Conservation (phyloP, 768 basidiomycete genomes). For the Calocybe cyanea region DNA sequence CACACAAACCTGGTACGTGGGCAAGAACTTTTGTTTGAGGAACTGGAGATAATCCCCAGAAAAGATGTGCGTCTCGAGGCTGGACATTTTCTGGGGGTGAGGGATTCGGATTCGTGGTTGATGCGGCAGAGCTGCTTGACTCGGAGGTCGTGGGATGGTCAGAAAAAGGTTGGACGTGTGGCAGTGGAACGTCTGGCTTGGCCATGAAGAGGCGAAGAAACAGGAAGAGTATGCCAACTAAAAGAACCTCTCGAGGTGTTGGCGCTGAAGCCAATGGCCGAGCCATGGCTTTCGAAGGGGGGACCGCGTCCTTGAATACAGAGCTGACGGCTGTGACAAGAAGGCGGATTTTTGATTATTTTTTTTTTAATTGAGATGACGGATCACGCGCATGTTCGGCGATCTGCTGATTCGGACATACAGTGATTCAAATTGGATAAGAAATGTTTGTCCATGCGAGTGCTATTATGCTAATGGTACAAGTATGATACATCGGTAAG, state of each 20-base stretch:
- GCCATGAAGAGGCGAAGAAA: slow-evolving; percentile 43
- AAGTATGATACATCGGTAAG: too few species aligned
- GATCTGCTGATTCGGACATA: too few species aligned
- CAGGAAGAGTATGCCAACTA: slow-evolving; percentile 47
- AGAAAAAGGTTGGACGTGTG: slow-evolving; percentile 9
- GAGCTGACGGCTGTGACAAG: too few species aligned
- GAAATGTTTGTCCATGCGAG: too few species aligned
- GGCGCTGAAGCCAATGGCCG: slow-evolving; percentile 36
- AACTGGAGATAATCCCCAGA: slow-evolving; percentile 35
- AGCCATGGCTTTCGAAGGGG: neutral
- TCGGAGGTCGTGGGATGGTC: slow-evolving; percentile 7
- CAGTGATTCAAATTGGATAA: too few species aligned
- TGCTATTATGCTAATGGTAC: too few species aligned
- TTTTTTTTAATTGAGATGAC: too few species aligned
- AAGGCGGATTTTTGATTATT: too few species aligned
- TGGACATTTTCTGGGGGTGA: slow-evolving; percentile 5
- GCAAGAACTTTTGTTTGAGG: slow-evolving; percentile 65
- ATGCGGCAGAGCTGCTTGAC: slow-evolving; percentile 8
- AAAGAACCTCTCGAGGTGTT: slow-evolving; percentile 50
- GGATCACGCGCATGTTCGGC: too few species aligned
- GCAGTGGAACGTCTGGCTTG: slow-evolving; percentile 8
- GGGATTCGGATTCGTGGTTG: slow-evolving; percentile 6
- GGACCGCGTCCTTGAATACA: too few species aligned
- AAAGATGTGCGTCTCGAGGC: slow-evolving; percentile 25
- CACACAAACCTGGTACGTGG: slow-evolving; percentile 66